Evolutionary conservation across 257 asterid genomes (phyloP).

Genomic region (Ilex asprella): DNA sequence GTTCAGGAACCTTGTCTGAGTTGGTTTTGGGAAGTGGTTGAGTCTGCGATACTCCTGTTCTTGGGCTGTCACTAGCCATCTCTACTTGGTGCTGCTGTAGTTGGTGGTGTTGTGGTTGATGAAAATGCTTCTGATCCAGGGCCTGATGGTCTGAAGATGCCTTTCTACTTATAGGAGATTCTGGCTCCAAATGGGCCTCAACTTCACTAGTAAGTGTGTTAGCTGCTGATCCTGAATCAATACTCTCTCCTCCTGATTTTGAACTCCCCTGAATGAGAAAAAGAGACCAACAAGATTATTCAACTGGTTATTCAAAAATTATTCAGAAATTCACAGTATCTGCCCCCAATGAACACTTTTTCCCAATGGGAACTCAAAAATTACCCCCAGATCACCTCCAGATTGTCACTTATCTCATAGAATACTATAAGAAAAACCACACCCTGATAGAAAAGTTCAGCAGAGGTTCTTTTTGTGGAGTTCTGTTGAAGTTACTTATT

Average conservation of each 20-base stretch:
- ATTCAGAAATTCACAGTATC: neutral
- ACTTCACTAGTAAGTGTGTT: slow-evolving; percentile 59
- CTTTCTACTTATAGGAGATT: slow-evolving; percentile 58
- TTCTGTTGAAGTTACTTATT: too few relatives aligned
- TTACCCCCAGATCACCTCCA: neutral
- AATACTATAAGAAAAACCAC: neutral
- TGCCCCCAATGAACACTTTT: neutral
- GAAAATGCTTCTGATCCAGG: slow-evolving; percentile 28
- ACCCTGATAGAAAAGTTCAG: slow-evolving; percentile 4
- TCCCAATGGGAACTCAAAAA: neutral
- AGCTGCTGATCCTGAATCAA: slow-evolving; percentile 63
- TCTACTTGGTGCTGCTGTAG: slow-evolving; percentile 28
- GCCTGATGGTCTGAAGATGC: slow-evolving; percentile 26
- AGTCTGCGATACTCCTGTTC: slow-evolving; percentile 28
- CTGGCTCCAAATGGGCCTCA: slow-evolving; percentile 42
- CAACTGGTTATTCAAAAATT: slow-evolving; percentile 28
- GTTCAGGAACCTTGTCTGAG: slow-evolving; percentile 46
- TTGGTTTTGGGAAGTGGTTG: slow-evolving; percentile 32
- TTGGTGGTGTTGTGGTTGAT: slow-evolving; percentile 16
- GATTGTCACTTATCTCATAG: slow-evolving; percentile 2
- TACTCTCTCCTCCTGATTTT: slow-evolving; percentile 77
- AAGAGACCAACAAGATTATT: slow-evolving; percentile 17
- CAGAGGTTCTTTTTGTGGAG: too few relatives aligned
- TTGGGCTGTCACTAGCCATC: slow-evolving; percentile 38
- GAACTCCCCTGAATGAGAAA: slow-evolving; percentile 54